Evolutionary conservation across 441 rosid species (phyloP).

Genomic region (Theobroma grandiflorum): DNA sequence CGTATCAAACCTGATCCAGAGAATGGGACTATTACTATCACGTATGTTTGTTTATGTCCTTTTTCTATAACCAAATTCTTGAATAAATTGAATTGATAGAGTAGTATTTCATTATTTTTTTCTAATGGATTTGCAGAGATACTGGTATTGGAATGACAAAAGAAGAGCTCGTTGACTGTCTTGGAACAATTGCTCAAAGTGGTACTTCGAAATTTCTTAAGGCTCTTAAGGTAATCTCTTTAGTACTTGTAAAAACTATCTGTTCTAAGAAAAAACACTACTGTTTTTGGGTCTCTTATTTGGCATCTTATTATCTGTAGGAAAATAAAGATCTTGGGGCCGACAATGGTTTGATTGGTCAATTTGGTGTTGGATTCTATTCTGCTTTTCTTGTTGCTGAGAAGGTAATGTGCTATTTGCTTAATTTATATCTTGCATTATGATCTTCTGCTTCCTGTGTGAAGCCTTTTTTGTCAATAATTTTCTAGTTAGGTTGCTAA

Average conservation of each 20-base stretch:
- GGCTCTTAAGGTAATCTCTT: conserved; percentile 73
- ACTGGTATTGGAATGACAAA: conserved; percentile 98
- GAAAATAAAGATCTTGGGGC: conserved; percentile 92
- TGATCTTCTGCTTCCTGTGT: conserved; percentile 4
- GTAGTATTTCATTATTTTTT: not conserved
- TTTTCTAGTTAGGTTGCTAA: conserved; percentile 15
- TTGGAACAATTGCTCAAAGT: conserved; percentile 99
- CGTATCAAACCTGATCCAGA: conserved; percentile 90
- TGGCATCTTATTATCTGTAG: conserved; percentile 42
- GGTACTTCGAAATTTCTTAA: conserved; percentile 93
- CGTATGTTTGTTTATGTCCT: conserved; percentile 42
- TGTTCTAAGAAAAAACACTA: not conserved
- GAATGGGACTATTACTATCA: conserved; percentile 84
- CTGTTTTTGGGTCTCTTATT: not conserved
- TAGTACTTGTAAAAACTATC: not conserved
- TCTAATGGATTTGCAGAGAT: conserved; percentile 60
- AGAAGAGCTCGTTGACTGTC: conserved; percentile 93
- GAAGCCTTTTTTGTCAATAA: not conserved
- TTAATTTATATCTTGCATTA: not conserved
- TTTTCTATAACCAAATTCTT: not conserved
- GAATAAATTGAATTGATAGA: conserved; percentile 2
- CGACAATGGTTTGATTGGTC: conserved; percentile 90
- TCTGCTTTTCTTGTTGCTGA: conserved; percentile 97
- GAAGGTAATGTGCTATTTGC: conserved; percentile 55
- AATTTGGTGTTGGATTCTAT: conserved; percentile 99